A percentile compares a stretch with the other conserved stretches of the same genome.
phyloP scores from a whole-genome alignment of 1,284 basidiomycete genomes.

The Cryptococcus sp. region DNA sequence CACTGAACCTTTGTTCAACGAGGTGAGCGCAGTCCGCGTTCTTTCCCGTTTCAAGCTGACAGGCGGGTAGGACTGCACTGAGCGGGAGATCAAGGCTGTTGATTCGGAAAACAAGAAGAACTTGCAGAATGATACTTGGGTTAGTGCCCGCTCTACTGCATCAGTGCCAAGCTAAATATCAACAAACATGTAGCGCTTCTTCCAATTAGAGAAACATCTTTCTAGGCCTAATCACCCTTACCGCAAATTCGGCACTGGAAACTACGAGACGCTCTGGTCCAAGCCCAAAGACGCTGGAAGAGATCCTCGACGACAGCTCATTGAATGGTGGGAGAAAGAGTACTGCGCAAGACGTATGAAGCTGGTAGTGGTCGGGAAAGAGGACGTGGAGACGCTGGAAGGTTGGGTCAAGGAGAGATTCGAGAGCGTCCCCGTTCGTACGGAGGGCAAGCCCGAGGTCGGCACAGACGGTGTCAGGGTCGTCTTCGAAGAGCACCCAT shows the following conservation, averaged over 20 bases:
- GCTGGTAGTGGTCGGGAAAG: conserved; percentile 85
- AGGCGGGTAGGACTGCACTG: conserved; percentile 68
- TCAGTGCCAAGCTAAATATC: too few species aligned
- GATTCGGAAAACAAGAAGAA: conserved; percentile 99
- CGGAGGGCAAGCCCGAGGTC: conserved; percentile 35
- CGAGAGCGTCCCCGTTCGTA: conserved; percentile 45
- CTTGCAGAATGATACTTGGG: conserved; percentile 88
- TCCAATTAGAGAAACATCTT: conserved; percentile 91
- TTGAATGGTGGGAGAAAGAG: conserved; percentile 92
- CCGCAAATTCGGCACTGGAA: conserved; percentile 91
- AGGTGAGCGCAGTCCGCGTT: conserved; percentile 23
- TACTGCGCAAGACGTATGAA: conserved; percentile 96
- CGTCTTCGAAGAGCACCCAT: conserved; percentile 73
- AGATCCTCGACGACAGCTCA: conserved; percentile 85
- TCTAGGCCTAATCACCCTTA: conserved; percentile 80
- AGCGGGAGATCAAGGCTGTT: conserved; percentile 93
- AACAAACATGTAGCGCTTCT: conserved; percentile 94
- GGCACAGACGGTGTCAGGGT: conserved; percentile 48
- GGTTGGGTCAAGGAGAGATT: conserved; percentile 50
- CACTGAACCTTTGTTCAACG: conserved; percentile 83
- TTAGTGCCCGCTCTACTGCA: conserved; percentile 21
- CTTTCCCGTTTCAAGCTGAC: background rate
- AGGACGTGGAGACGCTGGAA: conserved; percentile 57
- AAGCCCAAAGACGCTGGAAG: conserved; percentile 62
- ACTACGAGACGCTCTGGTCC: conserved; percentile 78